Percentiles rank a stretch among this genome's conserved stretches.
Evolutionary conservation across 129 eudicot genomes (phyloP).

Genomic region (Artemisia annua): DNA sequence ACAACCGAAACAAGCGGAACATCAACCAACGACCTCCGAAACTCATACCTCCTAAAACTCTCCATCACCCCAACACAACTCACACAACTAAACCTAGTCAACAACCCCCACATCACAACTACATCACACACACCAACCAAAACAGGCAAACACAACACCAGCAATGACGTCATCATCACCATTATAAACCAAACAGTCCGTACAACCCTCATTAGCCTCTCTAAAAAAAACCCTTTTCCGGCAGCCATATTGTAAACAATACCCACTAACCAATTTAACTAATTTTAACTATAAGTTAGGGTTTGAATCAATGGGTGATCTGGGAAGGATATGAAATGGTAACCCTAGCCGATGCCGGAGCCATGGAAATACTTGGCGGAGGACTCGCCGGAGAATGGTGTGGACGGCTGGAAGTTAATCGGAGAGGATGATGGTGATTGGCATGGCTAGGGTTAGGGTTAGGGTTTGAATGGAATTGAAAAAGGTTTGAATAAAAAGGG

Average conservation of each 20-base stretch:
- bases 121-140: constrained; percentile 77
- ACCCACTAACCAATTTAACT: no score
- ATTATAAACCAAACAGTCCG: constrained; percentile 77
- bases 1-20: constrained; percentile 77
- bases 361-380: constrained; percentile 29
- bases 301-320: constrained; percentile 31
- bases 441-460: constrained; percentile 50
- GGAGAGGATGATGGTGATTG: not conserved
- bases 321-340: constrained; percentile 15
- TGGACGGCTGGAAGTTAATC: not conserved
- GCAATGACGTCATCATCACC: constrained; percentile 75
- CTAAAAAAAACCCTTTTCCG: constrained; percentile 51
- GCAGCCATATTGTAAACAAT: constrained; percentile 23
- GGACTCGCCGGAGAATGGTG: constrained; percentile 29
- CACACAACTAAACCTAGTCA: constrained; percentile 82
- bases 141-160: constrained; percentile 66
- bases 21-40: constrained; percentile 78
- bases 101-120: constrained; percentile 60
- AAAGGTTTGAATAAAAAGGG: constrained; percentile 11
- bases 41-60: constrained; percentile 69
- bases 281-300: no score
- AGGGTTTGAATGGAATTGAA: constrained; percentile 19
- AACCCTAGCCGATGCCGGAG: constrained; percentile 55
- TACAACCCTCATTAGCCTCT: constrained; percentile 59
- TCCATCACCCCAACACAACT: constrained; percentile 60